Evolutionary conservation across 768 basidiomycete species (phyloP).

Genomic region (Trametes maxima): DNA sequence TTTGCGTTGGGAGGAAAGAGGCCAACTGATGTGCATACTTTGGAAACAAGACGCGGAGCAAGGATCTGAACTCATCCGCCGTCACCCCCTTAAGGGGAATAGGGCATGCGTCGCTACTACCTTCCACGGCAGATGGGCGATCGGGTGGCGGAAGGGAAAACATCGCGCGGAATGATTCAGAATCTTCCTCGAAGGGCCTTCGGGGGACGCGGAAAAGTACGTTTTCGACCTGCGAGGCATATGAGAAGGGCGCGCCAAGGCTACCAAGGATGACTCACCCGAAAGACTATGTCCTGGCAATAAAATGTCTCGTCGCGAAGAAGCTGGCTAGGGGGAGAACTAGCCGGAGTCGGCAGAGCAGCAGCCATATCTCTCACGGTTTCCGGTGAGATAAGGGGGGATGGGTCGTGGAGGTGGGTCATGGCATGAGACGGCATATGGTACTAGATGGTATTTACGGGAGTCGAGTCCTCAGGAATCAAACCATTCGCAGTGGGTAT

Average conservation of each 20-base stretch:
- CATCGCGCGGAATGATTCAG: conserved; percentile 64
- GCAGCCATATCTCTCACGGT: not conserved
- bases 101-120: conserved; percentile 64
- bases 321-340: not conserved
- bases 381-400: not conserved
- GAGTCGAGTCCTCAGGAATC: too few relatives aligned
- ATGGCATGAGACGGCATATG: not conserved
- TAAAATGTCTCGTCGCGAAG: conserved; percentile 16
- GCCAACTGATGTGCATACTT: conserved; percentile 46
- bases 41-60: conserved; percentile 79
- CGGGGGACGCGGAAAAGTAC: conserved; percentile 17
- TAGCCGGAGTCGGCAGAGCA: not conserved
- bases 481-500: too few relatives aligned
- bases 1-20: not conserved
- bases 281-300: conserved; percentile 16
- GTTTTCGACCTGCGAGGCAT: conserved; percentile 4
- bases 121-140: conserved; percentile 55
- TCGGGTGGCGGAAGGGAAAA: conserved; percentile 55
- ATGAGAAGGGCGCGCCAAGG: not conserved
- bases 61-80: conserved; percentile 65
- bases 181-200: conserved; percentile 52
- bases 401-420: not conserved
- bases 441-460: too few relatives aligned
- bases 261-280: not conserved
- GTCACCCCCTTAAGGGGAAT: conserved; percentile 65